Percentiles rank a stretch among this genome's conserved stretches.
Conservation (phyloP, 441 rosid genomes). For the Dalechampia spathulata region DNA sequence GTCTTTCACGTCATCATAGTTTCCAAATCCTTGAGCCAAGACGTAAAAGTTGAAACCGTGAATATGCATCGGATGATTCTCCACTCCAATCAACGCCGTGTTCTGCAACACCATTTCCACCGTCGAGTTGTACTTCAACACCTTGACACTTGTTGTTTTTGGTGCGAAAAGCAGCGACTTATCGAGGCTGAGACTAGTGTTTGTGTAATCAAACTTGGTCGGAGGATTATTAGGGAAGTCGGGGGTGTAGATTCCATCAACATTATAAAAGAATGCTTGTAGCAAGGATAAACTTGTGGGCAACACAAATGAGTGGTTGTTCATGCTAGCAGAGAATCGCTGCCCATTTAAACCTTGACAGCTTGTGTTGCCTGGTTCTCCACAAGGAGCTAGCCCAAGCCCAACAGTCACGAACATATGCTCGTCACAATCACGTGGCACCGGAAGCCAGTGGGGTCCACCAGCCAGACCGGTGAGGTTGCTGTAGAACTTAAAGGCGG, state of each 20-base stretch:
- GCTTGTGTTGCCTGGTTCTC: conserved; percentile 13
- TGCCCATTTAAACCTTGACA: conserved; percentile 33
- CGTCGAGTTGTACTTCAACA: conserved; percentile 54
- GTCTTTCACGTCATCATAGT: conserved; percentile 40
- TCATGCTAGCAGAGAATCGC: conserved; percentile 66
- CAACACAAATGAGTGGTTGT: conserved; percentile 48
- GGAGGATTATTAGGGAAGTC: conserved; percentile 70
- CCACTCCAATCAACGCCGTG: conserved; percentile 49
- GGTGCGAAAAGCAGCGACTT: conserved; percentile 29
- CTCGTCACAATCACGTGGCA: conserved; percentile 55
- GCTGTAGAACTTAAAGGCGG: conserved; percentile 52
- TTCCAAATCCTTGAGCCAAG: conserved; percentile 86
- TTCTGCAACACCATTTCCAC: conserved; percentile 70
- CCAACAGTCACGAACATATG: conserved; percentile 67
- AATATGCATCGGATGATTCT: conserved; percentile 84
- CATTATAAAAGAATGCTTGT: conserved; percentile 49
- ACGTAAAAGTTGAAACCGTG: conserved; percentile 79
- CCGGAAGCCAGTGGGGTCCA: conserved; percentile 59
- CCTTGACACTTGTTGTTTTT: conserved; percentile 50
- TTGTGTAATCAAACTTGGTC: conserved; percentile 50
- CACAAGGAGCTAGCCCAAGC: conserved; percentile 40
- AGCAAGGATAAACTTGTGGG: conserved; percentile 49
- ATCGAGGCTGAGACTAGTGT: conserved; percentile 21
- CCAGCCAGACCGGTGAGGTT: conserved; percentile 34
- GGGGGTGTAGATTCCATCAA: conserved; percentile 48